Conservation (phyloP, 768 basidiomycete genomes). For the Boletus reticulatus region DNA sequence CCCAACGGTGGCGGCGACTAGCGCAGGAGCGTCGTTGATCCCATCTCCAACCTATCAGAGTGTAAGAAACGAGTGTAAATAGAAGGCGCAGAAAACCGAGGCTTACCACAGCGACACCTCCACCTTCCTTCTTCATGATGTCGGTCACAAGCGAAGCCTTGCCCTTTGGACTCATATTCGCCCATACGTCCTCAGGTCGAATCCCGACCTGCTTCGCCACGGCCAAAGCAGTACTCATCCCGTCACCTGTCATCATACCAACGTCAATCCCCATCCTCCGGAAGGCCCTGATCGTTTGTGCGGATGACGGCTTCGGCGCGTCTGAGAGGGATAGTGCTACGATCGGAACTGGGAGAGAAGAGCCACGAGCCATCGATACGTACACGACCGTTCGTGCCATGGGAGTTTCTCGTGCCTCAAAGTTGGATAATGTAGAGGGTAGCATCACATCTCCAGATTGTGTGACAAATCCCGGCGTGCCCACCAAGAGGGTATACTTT, state of each 20-base stretch:
- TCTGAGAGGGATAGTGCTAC: constrained; percentile 87
- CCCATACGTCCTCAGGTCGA: constrained; percentile 76
- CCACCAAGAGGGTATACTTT: constrained; percentile 65
- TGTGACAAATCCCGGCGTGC: constrained; percentile 70
- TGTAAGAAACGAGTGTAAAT: background rate
- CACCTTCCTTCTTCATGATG: constrained; percentile 68
- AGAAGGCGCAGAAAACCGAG: background rate
- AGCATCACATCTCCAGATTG: constrained; percentile 51
- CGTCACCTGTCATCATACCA: constrained; percentile 93
- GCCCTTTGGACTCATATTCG: constrained; percentile 92
- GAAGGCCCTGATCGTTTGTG: constrained; percentile 76
- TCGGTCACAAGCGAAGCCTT: constrained; percentile 86
- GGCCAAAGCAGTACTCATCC: constrained; percentile 79
- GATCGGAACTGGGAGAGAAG: constrained; percentile 50
- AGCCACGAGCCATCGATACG: constrained; percentile 57
- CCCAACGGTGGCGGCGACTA: constrained; percentile 93
- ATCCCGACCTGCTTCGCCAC: constrained; percentile 93
- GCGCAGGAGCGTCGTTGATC: constrained; percentile 97
- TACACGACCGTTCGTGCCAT: constrained; percentile 86
- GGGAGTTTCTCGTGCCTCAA: constrained; percentile 68
- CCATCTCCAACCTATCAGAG: constrained; percentile 86
- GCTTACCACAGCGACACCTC: constrained; percentile 89
- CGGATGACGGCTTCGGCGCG: constrained; percentile 80
- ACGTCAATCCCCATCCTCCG: constrained; percentile 90
- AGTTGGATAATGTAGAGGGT: constrained; percentile 57